phyloP scores from a whole-genome alignment of 2,329 filamentous ascomycete species.

The Fusarium subtropicale region DNA sequence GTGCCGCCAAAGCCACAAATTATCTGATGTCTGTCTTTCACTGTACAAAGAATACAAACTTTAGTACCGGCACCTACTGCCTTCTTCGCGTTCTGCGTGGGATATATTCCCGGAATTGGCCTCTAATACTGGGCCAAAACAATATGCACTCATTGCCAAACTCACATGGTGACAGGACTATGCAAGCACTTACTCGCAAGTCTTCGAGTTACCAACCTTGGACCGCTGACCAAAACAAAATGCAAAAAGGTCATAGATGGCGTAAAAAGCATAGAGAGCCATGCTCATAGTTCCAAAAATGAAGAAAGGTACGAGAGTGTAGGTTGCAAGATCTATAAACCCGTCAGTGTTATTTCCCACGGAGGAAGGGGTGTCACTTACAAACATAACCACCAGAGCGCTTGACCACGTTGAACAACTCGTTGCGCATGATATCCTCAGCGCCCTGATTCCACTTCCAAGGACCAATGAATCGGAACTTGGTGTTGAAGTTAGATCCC shows the following conservation, averaged over 20 bases:
- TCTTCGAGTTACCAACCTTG: not conserved
- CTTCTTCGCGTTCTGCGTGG: not conserved
- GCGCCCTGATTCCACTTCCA: conserved; percentile 56
- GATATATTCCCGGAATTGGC: not conserved
- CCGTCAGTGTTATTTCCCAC: conserved; percentile 18
- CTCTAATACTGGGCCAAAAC: not conserved
- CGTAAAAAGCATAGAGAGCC: conserved; percentile 42
- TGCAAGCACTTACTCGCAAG: not conserved
- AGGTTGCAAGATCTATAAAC: conserved; percentile 50
- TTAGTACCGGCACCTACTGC: not conserved
- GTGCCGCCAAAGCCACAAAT: not conserved
- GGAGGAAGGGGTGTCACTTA: conserved; percentile 41
- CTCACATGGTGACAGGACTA: not conserved
- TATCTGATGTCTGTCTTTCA: not conserved
- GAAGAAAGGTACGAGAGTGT: conserved; percentile 52
- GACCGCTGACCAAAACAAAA: conserved; percentile 2
- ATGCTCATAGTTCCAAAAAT: conserved; percentile 53
- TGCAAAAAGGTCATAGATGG: conserved; percentile 19
- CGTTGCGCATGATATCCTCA: conserved; percentile 54
- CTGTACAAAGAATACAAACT: not conserved
- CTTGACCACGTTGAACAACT: conserved; percentile 56
- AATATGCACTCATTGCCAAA: not conserved
- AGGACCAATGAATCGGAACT: conserved; percentile 60
- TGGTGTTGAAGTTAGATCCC: conserved; percentile 62
- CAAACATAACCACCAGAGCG: conserved; percentile 53